Evolutionary conservation across 1,284 basidiomycete species (phyloP).

Genomic region (Austroboletus niveus): DNA sequence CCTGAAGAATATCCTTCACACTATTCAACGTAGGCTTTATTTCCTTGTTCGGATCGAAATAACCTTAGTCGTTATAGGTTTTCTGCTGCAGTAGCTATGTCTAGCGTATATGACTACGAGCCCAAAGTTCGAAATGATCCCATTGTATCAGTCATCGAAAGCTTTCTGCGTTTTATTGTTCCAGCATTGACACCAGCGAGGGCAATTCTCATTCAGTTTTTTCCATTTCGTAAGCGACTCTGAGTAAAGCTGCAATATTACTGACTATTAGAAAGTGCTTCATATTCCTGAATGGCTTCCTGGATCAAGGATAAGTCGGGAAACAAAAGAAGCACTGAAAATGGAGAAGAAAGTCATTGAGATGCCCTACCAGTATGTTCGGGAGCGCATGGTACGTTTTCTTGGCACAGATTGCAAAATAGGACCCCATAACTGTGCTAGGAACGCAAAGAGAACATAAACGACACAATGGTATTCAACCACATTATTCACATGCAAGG

Average conservation of each 20-base stretch:
- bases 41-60: too few species aligned
- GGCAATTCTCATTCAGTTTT: slow-evolving; percentile 6
- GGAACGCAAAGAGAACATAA: background rate
- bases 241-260: too few species aligned
- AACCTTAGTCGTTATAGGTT: slow-evolving; percentile 1
- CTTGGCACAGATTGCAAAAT: too few species aligned
- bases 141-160: slow-evolving; percentile 6
- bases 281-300: slow-evolving; percentile 19
- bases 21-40: background rate
- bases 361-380: slow-evolving; percentile 14
- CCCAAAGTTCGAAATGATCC: slow-evolving; percentile 11
- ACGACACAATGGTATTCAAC: slow-evolving; percentile 10
- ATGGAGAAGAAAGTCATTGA: slow-evolving; percentile 7
- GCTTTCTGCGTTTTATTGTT: background rate
- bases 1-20: slow-evolving; percentile 4
- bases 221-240: slow-evolving; percentile 18
- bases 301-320: slow-evolving; percentile 7
- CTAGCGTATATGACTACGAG: slow-evolving; percentile 16
- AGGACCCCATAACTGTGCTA: background rate
- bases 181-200: background rate
- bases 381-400: slow-evolving; percentile 9
- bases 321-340: background rate
- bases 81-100: slow-evolving; percentile 12
- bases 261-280: slow-evolving; percentile 8
- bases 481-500: slow-evolving; percentile 14